These are phyloP conservation scores for Solanum hybrid DNA, from an alignment of 305 asterid species.

Conservation along the genomic window DNA sequence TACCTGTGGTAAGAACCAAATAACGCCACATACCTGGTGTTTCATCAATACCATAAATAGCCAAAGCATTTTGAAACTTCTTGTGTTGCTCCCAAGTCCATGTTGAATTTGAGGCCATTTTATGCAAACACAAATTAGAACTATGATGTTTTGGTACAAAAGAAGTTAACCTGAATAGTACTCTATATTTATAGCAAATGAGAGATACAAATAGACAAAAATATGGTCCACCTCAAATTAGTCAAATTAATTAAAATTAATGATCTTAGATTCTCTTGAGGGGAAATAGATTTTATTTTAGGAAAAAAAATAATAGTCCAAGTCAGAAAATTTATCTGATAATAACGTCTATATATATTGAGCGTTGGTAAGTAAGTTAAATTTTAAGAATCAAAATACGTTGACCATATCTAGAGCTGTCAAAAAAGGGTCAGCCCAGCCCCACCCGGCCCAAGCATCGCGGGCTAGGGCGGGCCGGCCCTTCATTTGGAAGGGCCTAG, in stretches of 20 bases:
- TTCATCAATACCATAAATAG: slow-evolving; percentile 27
- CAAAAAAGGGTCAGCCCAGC: no score
- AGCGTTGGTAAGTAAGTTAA: neutral
- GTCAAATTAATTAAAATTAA: neutral
- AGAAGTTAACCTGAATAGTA: neutral
- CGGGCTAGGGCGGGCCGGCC: no score
- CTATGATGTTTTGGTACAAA: neutral
- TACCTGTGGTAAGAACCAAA: slow-evolving; percentile 9
- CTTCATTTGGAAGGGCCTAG: no score
- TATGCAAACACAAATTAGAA: neutral
- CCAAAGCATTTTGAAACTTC: slow-evolving; percentile 51
- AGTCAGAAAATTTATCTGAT: neutral
- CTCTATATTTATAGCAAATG: slow-evolving; percentile 1
- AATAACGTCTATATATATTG: neutral
- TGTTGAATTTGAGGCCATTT: slow-evolving; percentile 26
- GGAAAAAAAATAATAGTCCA: neutral
- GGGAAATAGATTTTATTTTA: neutral
- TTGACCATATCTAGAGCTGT: neutral
- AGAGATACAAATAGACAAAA: neutral
- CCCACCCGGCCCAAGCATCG: no score
- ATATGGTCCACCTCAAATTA: neutral
- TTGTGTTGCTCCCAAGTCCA: slow-evolving; percentile 53
- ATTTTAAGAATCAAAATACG: neutral
- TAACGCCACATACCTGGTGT: slow-evolving; percentile 47
- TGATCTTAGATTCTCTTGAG: neutral